phyloP scores from a whole-genome alignment of 768 basidiomycete species.

The Rhodotorula kratochvilovae region DNA sequence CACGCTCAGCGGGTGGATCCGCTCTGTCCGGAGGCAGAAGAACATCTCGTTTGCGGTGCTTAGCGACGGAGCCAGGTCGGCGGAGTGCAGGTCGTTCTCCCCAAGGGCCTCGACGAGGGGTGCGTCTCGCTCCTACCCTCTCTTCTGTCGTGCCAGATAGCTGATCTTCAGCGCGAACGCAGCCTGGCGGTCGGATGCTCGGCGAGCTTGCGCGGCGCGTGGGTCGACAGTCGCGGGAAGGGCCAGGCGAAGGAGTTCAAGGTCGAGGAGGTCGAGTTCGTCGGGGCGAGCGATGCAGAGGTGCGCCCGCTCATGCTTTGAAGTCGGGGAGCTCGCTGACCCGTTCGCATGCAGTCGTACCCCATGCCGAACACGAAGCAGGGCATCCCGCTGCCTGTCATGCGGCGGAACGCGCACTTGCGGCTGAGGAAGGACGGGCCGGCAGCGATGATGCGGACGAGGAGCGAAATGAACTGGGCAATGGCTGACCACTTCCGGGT shows the following conservation, averaged over 20 bases:
- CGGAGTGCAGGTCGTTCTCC: slow-evolving; percentile 40
- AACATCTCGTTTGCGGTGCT: slow-evolving; percentile 40
- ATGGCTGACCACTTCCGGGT: slow-evolving; percentile 61
- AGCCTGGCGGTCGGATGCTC: slow-evolving; percentile 32
- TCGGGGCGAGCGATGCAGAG: slow-evolving; percentile 41
- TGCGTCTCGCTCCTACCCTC: background rate
- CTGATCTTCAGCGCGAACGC: background rate
- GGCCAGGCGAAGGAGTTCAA: slow-evolving; percentile 35
- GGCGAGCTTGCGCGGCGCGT: slow-evolving; percentile 30
- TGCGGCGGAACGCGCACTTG: slow-evolving; percentile 82
- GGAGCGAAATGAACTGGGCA: slow-evolving; percentile 58
- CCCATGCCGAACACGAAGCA: slow-evolving; percentile 94
- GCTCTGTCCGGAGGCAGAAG: slow-evolving; percentile 39
- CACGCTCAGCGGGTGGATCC: slow-evolving; percentile 40
- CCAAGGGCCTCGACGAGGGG: slow-evolving; percentile 26
- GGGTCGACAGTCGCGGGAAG: slow-evolving; percentile 29
- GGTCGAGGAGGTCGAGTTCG: slow-evolving; percentile 29
- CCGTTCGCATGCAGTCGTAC: slow-evolving; percentile 57
- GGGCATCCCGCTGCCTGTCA: slow-evolving; percentile 66
- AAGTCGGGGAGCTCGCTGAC: background rate
- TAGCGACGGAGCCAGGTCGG: slow-evolving; percentile 36
- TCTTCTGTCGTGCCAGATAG: background rate
- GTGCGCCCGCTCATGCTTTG: slow-evolving; percentile 5
- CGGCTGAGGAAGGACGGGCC: slow-evolving; percentile 70
- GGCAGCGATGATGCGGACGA: slow-evolving; percentile 69